A percentile compares a stretch with the other conserved stretches of the same genome.
Conservation (phyloP, 2,329 filamentous ascomycete species). For the Xylariaceae sp. region DNA sequence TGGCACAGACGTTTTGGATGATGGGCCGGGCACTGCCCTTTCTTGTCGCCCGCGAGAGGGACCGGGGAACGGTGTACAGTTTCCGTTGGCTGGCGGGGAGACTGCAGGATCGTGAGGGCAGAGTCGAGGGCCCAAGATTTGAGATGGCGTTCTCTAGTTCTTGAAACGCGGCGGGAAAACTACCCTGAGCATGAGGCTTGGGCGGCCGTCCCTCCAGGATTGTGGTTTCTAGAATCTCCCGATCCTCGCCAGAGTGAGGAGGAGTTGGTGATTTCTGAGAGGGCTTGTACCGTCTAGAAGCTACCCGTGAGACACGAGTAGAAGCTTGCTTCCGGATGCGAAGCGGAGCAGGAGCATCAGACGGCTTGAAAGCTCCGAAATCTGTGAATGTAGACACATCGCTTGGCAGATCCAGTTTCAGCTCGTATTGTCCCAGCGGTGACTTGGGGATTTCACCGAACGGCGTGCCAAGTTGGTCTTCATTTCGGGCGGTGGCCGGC, state of each 20-base stretch:
- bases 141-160: constrained; percentile 22
- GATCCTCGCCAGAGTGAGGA: constrained; percentile 32
- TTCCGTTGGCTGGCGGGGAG: constrained; percentile 38
- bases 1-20: constrained; percentile 45
- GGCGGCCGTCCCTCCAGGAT: constrained; percentile 19
- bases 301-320: constrained; percentile 7
- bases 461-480: constrained; percentile 10
- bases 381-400: constrained; percentile 30
- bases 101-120: constrained; percentile 42
- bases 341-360: constrained; percentile 21
- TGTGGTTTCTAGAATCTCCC: constrained; percentile 17
- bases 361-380: constrained; percentile 25
- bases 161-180: constrained; percentile 22
- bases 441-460: constrained; percentile 33
- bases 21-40: constrained; percentile 32
- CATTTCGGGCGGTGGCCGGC: constrained; percentile 10
- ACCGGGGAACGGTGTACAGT: constrained; percentile 16
- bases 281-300: constrained; percentile 12
- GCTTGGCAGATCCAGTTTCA: constrained; percentile 30
- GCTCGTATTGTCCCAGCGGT: constrained; percentile 39
- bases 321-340: constrained; percentile 24
- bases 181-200: constrained; percentile 26
- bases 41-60: constrained; percentile 5
- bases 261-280: constrained; percentile 32
- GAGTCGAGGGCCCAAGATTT: constrained; percentile 28